A percentile compares a stretch with the other conserved stretches of the same genome.
Conservation (phyloP, 441 rosid genomes). For the Jatropha multifida region DNA sequence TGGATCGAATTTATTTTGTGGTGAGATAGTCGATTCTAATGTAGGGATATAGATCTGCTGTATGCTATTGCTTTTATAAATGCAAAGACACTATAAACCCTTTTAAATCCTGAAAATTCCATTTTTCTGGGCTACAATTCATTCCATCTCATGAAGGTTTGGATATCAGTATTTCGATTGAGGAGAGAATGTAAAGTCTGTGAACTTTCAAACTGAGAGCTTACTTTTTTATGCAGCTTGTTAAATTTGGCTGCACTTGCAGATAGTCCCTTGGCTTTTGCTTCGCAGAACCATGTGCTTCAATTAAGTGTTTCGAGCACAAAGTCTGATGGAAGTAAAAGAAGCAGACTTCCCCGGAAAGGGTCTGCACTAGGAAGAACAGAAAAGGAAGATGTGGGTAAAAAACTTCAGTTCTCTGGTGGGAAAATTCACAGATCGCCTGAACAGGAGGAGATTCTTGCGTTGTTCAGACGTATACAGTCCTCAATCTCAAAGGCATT, state of each 20-base stretch:
- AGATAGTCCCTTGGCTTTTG: conserved; percentile 33
- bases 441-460: conserved; percentile 51
- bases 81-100: not conserved
- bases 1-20: not conserved
- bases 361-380: conserved; percentile 27
- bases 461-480: conserved; percentile 54
- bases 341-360: conserved; percentile 29
- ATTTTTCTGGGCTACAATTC: not conserved
- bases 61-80: not conserved
- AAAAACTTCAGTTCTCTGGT: conserved; percentile 20
- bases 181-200: conserved; percentile 2
- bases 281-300: conserved; percentile 16
- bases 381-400: conserved; percentile 21
- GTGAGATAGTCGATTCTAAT: not conserved
- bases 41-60: not conserved
- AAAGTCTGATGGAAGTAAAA: conserved; percentile 28
- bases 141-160: not conserved
- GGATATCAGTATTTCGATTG: not conserved
- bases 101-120: not conserved
- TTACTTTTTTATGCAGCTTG: conserved; percentile 62
- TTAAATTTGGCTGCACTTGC: conserved; percentile 70
- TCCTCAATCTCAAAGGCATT: conserved; percentile 49
- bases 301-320: conserved; percentile 29
- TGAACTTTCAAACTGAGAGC: conserved; percentile 35
- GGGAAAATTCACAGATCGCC: conserved; percentile 25